Base-by-base conservation (phyloP, 345 rosid genomes). In the Syzygium grande region DNA sequence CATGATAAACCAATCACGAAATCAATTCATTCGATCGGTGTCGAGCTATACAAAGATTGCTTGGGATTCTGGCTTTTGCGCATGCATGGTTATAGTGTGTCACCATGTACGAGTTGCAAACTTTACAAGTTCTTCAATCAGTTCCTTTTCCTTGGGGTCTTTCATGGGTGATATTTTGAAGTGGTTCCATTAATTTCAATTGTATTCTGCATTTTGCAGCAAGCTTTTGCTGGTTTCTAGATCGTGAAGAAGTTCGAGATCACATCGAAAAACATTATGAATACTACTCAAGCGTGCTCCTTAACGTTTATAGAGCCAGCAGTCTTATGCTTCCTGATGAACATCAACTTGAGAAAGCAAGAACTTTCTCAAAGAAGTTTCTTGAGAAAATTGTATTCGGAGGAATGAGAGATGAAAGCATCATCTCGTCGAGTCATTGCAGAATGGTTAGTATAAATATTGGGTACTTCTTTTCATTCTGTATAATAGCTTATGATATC, bases 241-340 rank as follows among this genome's bases (percentile, higher is more conserved):
- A 84, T 16, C 85, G 90, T n/a, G 87, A 84, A 51, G 91, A 90
- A 89, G 88, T 88, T 78, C 89, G 55, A 80, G 29, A 92, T 77
- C 88, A 88, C 27, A 85, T 94, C 0, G 91, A 92, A 84, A 87
- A 89, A 16, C 87, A 94, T 34, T 54, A 46, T 9, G 93, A 92
- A 22, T 88, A 78, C 34, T 91, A 94, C 59, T 78, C 91, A 38
- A 89, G 65, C 10, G 91, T 85, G 58, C 87, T 94, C 90, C 91
- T 94, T 46, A 92, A 92, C 86, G 91, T 94, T 78, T 87, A 94
- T 65, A 88, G 92, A 91, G 97, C 97, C 41, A 92, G 95, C 17
- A 92, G 93, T 85, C 88, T 95, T 84, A 94, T 92, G 94, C 94
- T 95, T 73, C 90, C 92, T 0, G 95, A 90, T 3, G 98, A 95